Percentiles rank a stretch among this genome's conserved stretches.
These are phyloP conservation scores for Thielaviopsis euricoi DNA, from an alignment of 2,329 filamentous ascomycete species.

Conservation along the genomic window DNA sequence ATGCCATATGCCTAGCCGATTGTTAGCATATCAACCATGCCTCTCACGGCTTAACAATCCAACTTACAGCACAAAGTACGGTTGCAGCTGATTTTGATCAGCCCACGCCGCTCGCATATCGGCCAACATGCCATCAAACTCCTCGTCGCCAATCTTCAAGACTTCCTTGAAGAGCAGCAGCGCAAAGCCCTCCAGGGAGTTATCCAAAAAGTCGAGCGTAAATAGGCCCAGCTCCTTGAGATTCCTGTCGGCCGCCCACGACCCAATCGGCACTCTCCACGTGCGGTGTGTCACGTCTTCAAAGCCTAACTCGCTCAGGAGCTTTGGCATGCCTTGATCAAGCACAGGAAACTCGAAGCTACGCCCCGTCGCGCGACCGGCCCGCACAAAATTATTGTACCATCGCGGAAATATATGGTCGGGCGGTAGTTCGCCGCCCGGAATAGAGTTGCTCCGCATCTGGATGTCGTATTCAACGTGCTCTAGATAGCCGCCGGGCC, in stretches of 20 bases:
- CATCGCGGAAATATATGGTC: conserved; percentile 18
- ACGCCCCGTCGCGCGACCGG: conserved; percentile 17
- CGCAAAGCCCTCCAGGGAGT: conserved; percentile 19
- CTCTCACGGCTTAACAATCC: neutral
- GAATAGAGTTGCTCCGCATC: neutral
- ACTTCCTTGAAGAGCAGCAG: conserved; percentile 17
- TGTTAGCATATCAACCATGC: neutral
- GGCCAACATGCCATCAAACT: conserved; percentile 15
- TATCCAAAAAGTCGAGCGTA: conserved; percentile 17
- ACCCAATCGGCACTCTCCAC: conserved; percentile 27
- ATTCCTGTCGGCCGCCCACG: conserved; percentile 29
- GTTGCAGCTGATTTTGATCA: neutral
- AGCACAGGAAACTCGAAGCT: conserved; percentile 15
- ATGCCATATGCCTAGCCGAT: neutral
- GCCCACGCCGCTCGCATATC: conserved; percentile 13
- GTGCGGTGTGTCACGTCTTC: conserved; percentile 22
- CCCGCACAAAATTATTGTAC: conserved; percentile 16
- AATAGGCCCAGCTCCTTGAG: conserved; percentile 26
- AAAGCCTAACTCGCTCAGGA: conserved; percentile 22
- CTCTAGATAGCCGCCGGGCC: conserved; percentile 22
- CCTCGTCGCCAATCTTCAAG: conserved; percentile 17
- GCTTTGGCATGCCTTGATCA: conserved; percentile 13
- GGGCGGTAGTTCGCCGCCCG: conserved; percentile 9
- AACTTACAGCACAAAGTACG: conserved; percentile 8
- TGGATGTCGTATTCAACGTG: conserved; percentile 16